Conservation (phyloP, 495 filamentous ascomycete genomes). For the Pyrenula massariospora region DNA sequence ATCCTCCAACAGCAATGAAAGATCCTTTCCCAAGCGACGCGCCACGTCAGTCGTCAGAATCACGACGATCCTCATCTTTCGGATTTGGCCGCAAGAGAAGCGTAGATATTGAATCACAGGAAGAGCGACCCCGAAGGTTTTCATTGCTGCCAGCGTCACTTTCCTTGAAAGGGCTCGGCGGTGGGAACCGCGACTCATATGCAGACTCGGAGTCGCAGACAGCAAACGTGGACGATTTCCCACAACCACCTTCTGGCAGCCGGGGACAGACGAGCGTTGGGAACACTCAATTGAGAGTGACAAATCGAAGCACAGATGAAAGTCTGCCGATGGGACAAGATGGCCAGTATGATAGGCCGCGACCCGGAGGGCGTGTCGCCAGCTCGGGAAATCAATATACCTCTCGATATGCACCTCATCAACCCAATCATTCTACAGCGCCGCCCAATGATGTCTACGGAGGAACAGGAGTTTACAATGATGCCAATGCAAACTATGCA, state of each 20-base stretch:
- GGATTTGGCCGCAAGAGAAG: constrained; percentile 61
- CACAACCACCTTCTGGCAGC: neutral
- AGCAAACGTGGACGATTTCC: constrained; percentile 9
- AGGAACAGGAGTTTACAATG: neutral
- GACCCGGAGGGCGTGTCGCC: neutral
- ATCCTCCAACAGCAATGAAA: constrained; percentile 73
- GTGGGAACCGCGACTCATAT: constrained; percentile 27
- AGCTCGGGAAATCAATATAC: neutral
- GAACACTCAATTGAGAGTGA: constrained; percentile 11
- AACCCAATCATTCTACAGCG: neutral
- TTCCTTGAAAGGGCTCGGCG: constrained; percentile 44
- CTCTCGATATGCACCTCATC: neutral
- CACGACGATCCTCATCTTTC: constrained; percentile 64
- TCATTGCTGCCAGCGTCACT: constrained; percentile 71
- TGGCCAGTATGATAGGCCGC: neutral
- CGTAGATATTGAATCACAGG: constrained; percentile 72
- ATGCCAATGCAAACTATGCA: neutral
- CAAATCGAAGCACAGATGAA: constrained; percentile 24
- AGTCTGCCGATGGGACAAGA: constrained; percentile 16
- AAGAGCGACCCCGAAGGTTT: constrained; percentile 65
- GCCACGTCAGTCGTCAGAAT: constrained; percentile 69
- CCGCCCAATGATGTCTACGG: neutral
- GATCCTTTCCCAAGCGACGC: constrained; percentile 41
- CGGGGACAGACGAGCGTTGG: neutral
- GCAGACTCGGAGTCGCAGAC: constrained; percentile 24